Conservation (phyloP, 108 stramenopile species). For the Cyclotella kingstonii region DNA sequence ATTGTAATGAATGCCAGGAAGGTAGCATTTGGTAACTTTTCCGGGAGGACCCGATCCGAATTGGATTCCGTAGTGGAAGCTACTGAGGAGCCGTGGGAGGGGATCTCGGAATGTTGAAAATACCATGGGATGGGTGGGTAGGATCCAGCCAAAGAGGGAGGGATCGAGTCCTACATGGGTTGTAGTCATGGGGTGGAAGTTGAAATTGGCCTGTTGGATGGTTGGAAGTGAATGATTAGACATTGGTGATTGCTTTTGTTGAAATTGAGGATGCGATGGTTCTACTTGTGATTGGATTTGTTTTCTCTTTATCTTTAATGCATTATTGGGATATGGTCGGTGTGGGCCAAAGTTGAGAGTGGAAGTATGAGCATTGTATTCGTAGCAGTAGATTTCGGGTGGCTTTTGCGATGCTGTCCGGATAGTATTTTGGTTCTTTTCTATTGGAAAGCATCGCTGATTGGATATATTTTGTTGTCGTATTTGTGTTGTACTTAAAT, state of each 20-base stretch:
- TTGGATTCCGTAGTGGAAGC: slow-evolving; percentile 23
- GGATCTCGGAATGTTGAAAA: slow-evolving; percentile 27
- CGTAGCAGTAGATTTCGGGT: slow-evolving; percentile 13
- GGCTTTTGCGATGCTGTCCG: neutral
- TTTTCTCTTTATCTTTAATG: neutral
- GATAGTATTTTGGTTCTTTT: neutral
- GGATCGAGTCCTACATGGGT: slow-evolving; percentile 23
- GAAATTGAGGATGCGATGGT: no score
- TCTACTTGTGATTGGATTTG: neutral
- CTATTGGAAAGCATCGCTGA: slow-evolving; percentile 2
- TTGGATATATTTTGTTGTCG: neutral
- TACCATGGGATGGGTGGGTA: slow-evolving; percentile 20
- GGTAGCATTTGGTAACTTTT: slow-evolving; percentile 6
- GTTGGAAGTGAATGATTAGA: no score
- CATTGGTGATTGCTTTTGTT: no score
- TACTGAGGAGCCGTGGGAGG: slow-evolving; percentile 5
- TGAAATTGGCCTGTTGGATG: neutral
- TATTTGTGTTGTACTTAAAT: neutral
- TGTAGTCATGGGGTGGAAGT: slow-evolving; percentile 1
- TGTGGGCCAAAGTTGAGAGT: slow-evolving; percentile 28
- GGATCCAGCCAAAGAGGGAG: slow-evolving; percentile 14
- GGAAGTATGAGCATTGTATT: slow-evolving; percentile 16
- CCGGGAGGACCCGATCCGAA: slow-evolving; percentile 17
- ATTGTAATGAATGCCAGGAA: neutral
- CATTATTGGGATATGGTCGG: neutral